Conservation (phyloP, 352 stramenopile genomes). For the Pilasporangium apinafurcum region DNA sequence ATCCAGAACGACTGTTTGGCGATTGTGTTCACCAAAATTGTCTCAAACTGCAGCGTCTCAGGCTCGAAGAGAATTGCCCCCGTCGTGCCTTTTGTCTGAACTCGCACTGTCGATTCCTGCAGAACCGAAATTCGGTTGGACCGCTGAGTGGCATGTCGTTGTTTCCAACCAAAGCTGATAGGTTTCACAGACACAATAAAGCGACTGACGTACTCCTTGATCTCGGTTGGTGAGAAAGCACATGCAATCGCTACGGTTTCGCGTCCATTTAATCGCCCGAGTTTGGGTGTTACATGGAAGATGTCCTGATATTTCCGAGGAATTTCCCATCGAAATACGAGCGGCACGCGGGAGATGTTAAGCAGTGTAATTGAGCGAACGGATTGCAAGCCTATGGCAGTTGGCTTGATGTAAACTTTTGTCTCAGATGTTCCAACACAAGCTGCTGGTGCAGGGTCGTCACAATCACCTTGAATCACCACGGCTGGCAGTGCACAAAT, state of each 20-base stretch:
- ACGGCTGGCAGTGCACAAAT: slow-evolving; percentile 52
- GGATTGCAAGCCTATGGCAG: slow-evolving; percentile 66
- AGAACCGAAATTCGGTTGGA: slow-evolving; percentile 24
- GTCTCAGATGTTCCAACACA: slow-evolving; percentile 11
- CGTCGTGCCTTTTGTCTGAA: slow-evolving; percentile 66
- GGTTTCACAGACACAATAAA: slow-evolving; percentile 62
- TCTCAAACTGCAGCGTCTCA: slow-evolving; percentile 55
- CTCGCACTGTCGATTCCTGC: slow-evolving; percentile 52
- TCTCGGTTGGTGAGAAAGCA: slow-evolving; percentile 73
- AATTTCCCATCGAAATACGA: slow-evolving; percentile 80
- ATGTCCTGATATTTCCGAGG: slow-evolving; percentile 46
- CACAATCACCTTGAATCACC: slow-evolving; percentile 26
- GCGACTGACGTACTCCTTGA: slow-evolving; percentile 66
- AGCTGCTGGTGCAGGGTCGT: background rate
- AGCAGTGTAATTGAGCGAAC: slow-evolving; percentile 40
- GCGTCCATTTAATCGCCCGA: slow-evolving; percentile 79
- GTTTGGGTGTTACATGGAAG: slow-evolving; percentile 59
- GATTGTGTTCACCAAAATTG: slow-evolving; percentile 81
- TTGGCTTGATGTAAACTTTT: slow-evolving; percentile 82
- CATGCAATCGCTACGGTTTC: slow-evolving; percentile 57
- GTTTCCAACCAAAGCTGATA: slow-evolving; percentile 47
- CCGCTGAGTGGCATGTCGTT: slow-evolving; percentile 7
- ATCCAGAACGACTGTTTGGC: slow-evolving; percentile 57
- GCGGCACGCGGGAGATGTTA: slow-evolving; percentile 82
- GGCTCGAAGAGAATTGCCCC: slow-evolving; percentile 82